A percentile compares a stretch with the other conserved stretches of the same genome.
These are phyloP conservation scores for Bigelowiella natans DNA, from an alignment of 78 protist species.

Conservation along the genomic window DNA sequence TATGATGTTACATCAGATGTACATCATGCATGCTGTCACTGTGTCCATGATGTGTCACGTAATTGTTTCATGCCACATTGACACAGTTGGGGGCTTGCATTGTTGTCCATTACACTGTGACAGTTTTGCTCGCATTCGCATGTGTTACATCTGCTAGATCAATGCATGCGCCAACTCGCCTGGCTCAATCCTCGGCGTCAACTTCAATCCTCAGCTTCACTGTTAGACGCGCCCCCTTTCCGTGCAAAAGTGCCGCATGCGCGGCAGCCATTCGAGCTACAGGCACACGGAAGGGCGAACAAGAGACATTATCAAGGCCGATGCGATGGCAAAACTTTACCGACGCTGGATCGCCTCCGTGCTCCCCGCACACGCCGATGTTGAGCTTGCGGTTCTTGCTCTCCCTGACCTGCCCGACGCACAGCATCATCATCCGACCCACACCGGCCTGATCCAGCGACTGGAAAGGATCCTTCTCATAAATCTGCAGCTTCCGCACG, in stretches of 20 bases:
- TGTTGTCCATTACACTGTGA: no score
- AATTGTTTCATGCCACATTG: no score
- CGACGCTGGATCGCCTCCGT: slow-evolving; percentile 35
- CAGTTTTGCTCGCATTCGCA: no score
- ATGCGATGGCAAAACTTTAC: slow-evolving; percentile 41
- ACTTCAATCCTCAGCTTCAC: no score
- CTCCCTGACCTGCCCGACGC: slow-evolving; percentile 52
- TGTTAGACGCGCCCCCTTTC: neutral
- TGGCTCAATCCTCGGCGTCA: no score
- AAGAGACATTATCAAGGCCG: slow-evolving; percentile 58
- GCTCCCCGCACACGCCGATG: slow-evolving; percentile 63
- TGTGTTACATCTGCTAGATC: no score
- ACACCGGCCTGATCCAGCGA: slow-evolving; percentile 61
- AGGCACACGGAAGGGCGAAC: slow-evolving; percentile 69
- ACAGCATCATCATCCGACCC: slow-evolving; percentile 46
- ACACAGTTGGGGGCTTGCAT: no score
- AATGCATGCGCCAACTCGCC: no score
- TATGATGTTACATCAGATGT: no score
- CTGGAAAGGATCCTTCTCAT: slow-evolving; percentile 52
- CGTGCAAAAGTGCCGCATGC: slow-evolving; percentile 41
- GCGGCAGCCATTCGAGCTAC: slow-evolving; percentile 62
- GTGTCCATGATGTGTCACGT: no score
- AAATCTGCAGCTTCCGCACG: slow-evolving; percentile 31
- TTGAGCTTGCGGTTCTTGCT: slow-evolving; percentile 10
- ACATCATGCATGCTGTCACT: no score